Percentiles rank a stretch among this genome's conserved stretches.
Conservation (phyloP, 2,329 filamentous ascomycete species). For the Curvularia sp. region DNA sequence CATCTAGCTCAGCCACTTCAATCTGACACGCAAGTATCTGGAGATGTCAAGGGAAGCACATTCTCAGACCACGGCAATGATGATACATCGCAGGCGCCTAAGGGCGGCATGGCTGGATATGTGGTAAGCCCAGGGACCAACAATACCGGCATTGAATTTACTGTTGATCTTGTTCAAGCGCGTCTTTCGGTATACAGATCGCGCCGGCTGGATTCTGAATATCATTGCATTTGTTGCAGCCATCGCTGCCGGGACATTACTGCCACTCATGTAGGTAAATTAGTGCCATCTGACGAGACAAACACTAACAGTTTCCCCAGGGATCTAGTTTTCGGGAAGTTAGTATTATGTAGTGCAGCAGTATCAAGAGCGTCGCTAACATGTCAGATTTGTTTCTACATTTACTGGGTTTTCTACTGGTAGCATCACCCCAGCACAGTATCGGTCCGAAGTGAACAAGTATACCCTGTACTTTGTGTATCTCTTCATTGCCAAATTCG, state of each 20-base stretch:
- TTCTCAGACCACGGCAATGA: neutral
- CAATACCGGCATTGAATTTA: neutral
- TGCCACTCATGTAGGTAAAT: constrained; percentile 54
- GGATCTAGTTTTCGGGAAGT: constrained; percentile 59
- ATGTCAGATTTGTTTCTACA: constrained; percentile 49
- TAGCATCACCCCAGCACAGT: constrained; percentile 40
- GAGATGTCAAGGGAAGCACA: constrained; percentile 12
- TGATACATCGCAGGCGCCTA: constrained; percentile 7
- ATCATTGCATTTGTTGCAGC: constrained; percentile 45
- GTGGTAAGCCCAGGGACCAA: constrained; percentile 25
- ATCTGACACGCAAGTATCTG: constrained; percentile 11
- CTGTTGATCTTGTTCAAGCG: constrained; percentile 28
- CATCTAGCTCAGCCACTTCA: constrained; percentile 7
- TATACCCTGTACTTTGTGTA: constrained; percentile 69
- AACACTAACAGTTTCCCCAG: constrained; percentile 4
- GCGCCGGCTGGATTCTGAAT: constrained; percentile 42
- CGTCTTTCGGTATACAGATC: constrained; percentile 47
- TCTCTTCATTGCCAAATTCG: constrained; percentile 71
- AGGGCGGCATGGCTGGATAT: constrained; percentile 34
- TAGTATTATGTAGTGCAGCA: neutral
- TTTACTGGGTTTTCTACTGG: constrained; percentile 55
- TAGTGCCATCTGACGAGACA: neutral
- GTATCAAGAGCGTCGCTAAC: neutral
- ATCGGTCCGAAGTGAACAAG: constrained; percentile 49
- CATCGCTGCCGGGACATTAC: constrained; percentile 53